Conservation (phyloP, 2,329 filamentous ascomycete species). For the Chaetomiaceae sp. region DNA sequence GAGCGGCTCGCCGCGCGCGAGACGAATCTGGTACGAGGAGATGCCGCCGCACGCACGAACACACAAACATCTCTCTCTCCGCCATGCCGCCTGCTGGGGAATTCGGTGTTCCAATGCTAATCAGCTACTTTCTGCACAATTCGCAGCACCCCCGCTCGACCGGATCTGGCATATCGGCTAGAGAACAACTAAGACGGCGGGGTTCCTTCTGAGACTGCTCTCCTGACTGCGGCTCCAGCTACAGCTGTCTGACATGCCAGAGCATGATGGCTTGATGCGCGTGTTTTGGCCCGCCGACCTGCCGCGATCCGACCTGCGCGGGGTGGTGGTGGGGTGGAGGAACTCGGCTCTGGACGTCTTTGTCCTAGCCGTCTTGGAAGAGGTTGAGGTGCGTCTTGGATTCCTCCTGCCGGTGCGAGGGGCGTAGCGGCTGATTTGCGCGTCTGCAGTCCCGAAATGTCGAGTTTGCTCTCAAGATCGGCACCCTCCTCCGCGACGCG, state of each 20-base stretch:
- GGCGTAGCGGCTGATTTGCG: too few relatives aligned
- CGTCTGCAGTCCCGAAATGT: constrained; percentile 62
- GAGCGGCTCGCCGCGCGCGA: constrained; percentile 77
- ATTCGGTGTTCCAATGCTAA: constrained; percentile 22
- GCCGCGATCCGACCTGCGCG: constrained; percentile 62
- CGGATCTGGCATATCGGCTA: constrained; percentile 78
- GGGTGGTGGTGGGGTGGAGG: constrained; percentile 90
- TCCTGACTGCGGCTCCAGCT: constrained; percentile 27
- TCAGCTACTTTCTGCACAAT: too few relatives aligned
- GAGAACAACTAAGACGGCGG: constrained; percentile 88
- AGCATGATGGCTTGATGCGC: constrained; percentile 86
- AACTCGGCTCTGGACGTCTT: constrained; percentile 89
- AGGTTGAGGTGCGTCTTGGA: constrained; percentile 81
- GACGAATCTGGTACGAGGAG: constrained; percentile 62
- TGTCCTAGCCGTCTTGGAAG: constrained; percentile 81
- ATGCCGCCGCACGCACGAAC: too few relatives aligned
- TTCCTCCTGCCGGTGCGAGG: too few relatives aligned
- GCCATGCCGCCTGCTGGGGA: too few relatives aligned
- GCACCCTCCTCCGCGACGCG: constrained; percentile 75
- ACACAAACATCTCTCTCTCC: too few relatives aligned
- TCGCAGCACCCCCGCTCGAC: constrained; percentile 72
- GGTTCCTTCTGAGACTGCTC: constrained; percentile 79
- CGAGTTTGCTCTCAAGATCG: constrained; percentile 78
- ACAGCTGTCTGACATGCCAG: constrained; percentile 54
- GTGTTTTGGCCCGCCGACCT: constrained; percentile 97